A percentile compares a stretch with the other conserved stretches of the same genome.
These are phyloP conservation scores for Jatropha multifida DNA, from an alignment of 441 rosid genomes.

Conservation along the genomic window DNA sequence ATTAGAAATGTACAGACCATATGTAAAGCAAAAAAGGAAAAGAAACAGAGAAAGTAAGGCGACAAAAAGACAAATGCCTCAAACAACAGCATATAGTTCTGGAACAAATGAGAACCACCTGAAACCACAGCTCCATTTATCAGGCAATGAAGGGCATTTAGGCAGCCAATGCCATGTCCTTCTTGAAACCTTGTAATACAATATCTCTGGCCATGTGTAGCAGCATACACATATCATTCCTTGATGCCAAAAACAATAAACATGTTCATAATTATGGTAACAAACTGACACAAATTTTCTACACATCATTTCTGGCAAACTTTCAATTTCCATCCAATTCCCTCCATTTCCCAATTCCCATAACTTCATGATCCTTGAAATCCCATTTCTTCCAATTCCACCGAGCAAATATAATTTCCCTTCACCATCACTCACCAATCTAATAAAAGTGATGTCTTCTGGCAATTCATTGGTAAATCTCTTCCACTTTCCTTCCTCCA, in stretches of 20 bases:
- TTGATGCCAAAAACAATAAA: slow-evolving; percentile 80
- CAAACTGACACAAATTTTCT: slow-evolving; percentile 80
- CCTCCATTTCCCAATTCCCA: slow-evolving; percentile 52
- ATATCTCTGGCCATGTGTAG: slow-evolving; percentile 90
- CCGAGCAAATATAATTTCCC: slow-evolving; percentile 70
- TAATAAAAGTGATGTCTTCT: slow-evolving; percentile 53
- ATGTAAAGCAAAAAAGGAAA: neutral
- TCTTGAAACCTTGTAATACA: slow-evolving; percentile 63
- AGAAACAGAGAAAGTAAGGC: neutral
- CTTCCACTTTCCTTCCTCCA: slow-evolving; percentile 47
- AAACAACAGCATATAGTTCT: slow-evolving; percentile 50
- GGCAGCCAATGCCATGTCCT: slow-evolving; percentile 93
- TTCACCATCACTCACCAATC: slow-evolving; percentile 53
- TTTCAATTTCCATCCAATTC: slow-evolving; percentile 56
- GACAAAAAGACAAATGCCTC: slow-evolving; percentile 16
- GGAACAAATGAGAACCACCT: slow-evolving; percentile 90
- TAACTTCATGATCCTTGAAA: slow-evolving; percentile 64
- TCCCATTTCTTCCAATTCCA: slow-evolving; percentile 77
- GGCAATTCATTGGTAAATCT: slow-evolving; percentile 40
- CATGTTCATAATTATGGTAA: slow-evolving; percentile 85
- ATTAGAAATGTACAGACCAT: neutral
- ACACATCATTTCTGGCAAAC: slow-evolving; percentile 72
- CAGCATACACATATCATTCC: slow-evolving; percentile 84
- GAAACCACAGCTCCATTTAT: slow-evolving; percentile 92
- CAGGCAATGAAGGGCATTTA: slow-evolving; percentile 75